phyloP scores from a whole-genome alignment of 768 basidiomycete genomes.

The Suillus brevipes region DNA sequence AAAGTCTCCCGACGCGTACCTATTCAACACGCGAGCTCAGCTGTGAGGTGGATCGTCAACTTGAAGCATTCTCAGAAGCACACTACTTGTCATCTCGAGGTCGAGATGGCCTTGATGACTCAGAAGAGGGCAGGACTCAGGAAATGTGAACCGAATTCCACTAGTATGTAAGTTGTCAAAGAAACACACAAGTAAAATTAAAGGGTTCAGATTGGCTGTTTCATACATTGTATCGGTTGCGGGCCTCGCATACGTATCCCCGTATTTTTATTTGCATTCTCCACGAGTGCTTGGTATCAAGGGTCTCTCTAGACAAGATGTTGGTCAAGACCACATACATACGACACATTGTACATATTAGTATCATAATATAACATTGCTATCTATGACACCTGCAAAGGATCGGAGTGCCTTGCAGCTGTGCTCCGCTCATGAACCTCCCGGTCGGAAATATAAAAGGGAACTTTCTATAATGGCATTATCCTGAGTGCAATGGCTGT shows the following conservation, averaged over 20 bases:
- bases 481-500: not conserved
- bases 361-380: not conserved
- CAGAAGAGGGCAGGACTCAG: not conserved
- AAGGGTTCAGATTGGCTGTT: not conserved
- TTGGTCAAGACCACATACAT: not conserved
- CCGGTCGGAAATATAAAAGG: not conserved
- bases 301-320: not conserved
- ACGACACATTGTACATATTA: not conserved
- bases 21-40: slow-evolving; percentile 19
- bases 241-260: not conserved
- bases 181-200: not conserved
- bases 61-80: slow-evolving; percentile 7
- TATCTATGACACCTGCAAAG: not conserved
- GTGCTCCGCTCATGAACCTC: not conserved
- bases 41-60: slow-evolving; percentile 19
- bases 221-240: not conserved
- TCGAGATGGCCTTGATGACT: not conserved
- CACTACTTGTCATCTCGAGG: not conserved
- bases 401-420: not conserved
- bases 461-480: not conserved
- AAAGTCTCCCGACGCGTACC: slow-evolving; percentile 5
- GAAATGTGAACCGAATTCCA: not conserved
- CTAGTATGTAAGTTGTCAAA: not conserved
- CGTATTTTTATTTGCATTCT: not conserved
- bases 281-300: not conserved